A percentile compares a stretch with the other conserved stretches of the same genome.
Conservation (phyloP, 2,329 filamentous ascomycete genomes). For the Arthrinium puccinioides region DNA sequence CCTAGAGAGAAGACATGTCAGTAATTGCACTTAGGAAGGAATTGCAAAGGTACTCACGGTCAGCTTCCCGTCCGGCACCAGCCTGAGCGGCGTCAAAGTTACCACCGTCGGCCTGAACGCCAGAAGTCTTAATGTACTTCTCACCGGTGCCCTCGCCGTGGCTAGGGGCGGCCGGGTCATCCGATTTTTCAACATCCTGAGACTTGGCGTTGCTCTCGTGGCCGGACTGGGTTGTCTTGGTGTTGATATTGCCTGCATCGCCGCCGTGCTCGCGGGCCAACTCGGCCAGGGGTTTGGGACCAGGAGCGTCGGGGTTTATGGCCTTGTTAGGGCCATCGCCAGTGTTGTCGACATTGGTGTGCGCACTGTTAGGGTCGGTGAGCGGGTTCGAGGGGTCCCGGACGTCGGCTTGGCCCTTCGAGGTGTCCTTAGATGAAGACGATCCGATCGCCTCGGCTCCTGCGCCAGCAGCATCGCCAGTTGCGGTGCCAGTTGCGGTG, state of each 20-base stretch:
- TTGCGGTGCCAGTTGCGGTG: too few relatives aligned
- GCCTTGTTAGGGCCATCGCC: slow-evolving; percentile 23
- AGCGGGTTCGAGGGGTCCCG: slow-evolving; percentile 28
- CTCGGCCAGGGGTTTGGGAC: slow-evolving; percentile 27
- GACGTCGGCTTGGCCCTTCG: slow-evolving; percentile 30
- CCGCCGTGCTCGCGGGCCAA: slow-evolving; percentile 26
- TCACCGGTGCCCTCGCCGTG: slow-evolving; percentile 44
- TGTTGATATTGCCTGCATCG: slow-evolving; percentile 16
- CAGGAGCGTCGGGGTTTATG: slow-evolving; percentile 31
- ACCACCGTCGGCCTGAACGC: slow-evolving; percentile 56
- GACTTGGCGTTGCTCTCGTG: slow-evolving; percentile 11
- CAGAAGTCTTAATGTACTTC: slow-evolving; percentile 49
- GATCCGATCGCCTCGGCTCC: too few relatives aligned
- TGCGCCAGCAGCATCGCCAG: slow-evolving; percentile 16
- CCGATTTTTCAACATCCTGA: too few relatives aligned
- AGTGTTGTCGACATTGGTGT: slow-evolving; percentile 28
- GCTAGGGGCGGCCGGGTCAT: slow-evolving; percentile 22
- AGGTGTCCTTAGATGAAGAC: too few relatives aligned
- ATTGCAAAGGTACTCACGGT: slow-evolving; percentile 39
- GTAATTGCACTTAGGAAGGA: neutral
- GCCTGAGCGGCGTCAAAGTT: slow-evolving; percentile 58
- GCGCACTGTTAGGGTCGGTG: slow-evolving; percentile 25
- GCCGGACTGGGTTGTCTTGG: slow-evolving; percentile 21
- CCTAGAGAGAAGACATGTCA: slow-evolving; percentile 27
- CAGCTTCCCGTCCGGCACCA: slow-evolving; percentile 59